Percentiles rank a stretch among this genome's conserved stretches.
Evolutionary conservation across 345 rosid species (phyloP).

Genomic region (Dovyalis caffra): DNA sequence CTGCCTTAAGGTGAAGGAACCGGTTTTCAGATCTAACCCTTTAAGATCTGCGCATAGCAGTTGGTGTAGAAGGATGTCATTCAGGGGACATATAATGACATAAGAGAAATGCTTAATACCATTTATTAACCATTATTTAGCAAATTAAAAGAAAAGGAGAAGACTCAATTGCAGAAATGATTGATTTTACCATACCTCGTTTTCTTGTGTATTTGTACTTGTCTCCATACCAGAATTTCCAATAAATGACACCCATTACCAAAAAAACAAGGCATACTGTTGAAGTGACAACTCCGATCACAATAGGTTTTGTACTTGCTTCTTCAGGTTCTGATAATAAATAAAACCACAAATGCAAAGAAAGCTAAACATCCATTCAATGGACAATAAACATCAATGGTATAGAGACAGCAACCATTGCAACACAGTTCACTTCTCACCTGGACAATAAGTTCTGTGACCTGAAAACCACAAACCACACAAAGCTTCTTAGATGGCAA

Average conservation of each 20-base stretch:
- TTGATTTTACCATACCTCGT: conserved; percentile 13
- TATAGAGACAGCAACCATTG: too few relatives aligned
- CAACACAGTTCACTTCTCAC: not conserved
- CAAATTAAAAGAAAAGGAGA: too few relatives aligned
- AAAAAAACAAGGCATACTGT: conserved; percentile 1
- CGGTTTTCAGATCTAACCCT: conserved; percentile 22
- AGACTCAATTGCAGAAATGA: not conserved
- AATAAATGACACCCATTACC: conserved; percentile 11
- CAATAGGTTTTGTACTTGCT: not conserved
- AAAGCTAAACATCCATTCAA: not conserved
- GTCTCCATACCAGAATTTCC: conserved; percentile 17
- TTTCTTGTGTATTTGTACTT: not conserved
- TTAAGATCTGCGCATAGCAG: conserved; percentile 10
- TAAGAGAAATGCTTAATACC: not conserved
- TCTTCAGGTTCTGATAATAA: not conserved
- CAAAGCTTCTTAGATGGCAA: too few relatives aligned
- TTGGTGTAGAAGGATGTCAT: too few relatives aligned
- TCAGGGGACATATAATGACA: not conserved
- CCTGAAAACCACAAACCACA: not conserved
- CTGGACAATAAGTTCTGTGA: not conserved
- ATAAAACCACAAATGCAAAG: not conserved
- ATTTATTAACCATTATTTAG: not conserved
- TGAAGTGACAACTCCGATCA: conserved; percentile 4
- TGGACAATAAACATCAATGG: too few relatives aligned
- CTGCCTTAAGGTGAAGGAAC: conserved; percentile 44